Base-by-base conservation (phyloP, 2,329 filamentous ascomycete species). In the Cryoendolithus antarcticus region DNA sequence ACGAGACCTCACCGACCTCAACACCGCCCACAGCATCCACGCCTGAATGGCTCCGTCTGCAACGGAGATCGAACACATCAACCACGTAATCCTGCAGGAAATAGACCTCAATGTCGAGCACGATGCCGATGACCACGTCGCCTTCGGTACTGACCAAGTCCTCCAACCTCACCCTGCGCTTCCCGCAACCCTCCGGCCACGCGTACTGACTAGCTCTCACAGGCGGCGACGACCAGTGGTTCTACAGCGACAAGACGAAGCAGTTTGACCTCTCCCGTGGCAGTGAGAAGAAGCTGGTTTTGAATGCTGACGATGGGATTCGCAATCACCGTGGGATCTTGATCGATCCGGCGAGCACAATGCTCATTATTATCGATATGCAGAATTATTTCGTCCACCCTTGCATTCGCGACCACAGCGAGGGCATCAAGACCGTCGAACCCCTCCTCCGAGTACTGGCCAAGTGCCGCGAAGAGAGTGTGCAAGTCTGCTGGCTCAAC, bases 301-400 rank as follows among this genome's bases (percentile, higher is more conserved):
- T 65, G 35, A 59, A 63, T 38, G 61, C 59, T 45, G 60, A 64
- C 47, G 60, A 62, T 47, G 54, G 53, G 31, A 54, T 60, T 13
- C 54, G 56, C 40, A 59, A 62, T 47, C 62, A 65, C 45, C 56
- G 55, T 11, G 62, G 62, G 32, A 60, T 62, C 49, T 53, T 61
- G 44, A 61, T 64, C 40, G 59, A 64, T 45, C 62, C 62, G 4
- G 38, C 51, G 21, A 59, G 51, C 29, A 59, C 62, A 2, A 51
- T 62, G 19, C 46, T 64, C 24, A 56, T 64, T 21, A 50, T 64
- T 27, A 56, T 65, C 38, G 62, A 65, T 47, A 65, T 64, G 61
- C 62, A 65, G 40, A 65, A 64, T 48, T 64, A 63, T 49, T 65
- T 64, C 45, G 47, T 64, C 34, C 53, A 56, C 40, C 54, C 54